Evolutionary conservation across 2,329 filamentous ascomycete genomes (phyloP), one percentile per base, ranked within the genome.

Genomic region (Sclerotiophoma versabilis): DNA sequence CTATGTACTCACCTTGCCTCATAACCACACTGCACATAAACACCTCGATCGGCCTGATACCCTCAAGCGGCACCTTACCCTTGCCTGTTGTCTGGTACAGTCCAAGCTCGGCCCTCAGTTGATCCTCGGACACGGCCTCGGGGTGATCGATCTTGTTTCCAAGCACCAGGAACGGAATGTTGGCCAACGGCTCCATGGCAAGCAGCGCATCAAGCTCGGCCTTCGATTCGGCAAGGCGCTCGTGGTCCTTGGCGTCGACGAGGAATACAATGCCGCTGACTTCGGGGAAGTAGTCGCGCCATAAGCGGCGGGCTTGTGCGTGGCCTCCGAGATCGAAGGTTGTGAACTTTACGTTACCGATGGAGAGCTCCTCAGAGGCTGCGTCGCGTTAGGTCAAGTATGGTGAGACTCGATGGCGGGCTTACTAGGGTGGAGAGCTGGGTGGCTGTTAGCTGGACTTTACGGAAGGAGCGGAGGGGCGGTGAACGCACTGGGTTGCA

Each of bases 101-200:
- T 59, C 93, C 93, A 59, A 98, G 83, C 77, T 93, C 90, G 75
- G 93, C 89, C 77, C 93, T 87, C 73, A 97, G 84, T 81, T 96
- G 91, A 69, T 98, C 93, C 84, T 99, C 93, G 63, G 89, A 93
- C 47, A 97, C 88, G 60, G 93, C 93, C 69, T 95, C 90, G 49
- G 93, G 92, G 81, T 98, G 92, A 78, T 99, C 95, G 77, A 98
- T 99, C 87, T 98, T 99, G 87, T 98, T 98, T 69, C 93, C 93
- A 62, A 99, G 86, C 66, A 99, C 87, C 55, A 97, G 86, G 78
- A 98, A 97, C 45, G 95, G 93, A 8, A 96, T 93, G 83, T 96
- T 97, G 74, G 86, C 81, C 34, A 98, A 85, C 75, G 97, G 93
- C 81, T 98, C 93, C 93, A 98, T 96, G 58, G 90, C 87, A 63